phyloP scores from a whole-genome alignment of 441 rosid species.

The Corymbia citriodora region DNA sequence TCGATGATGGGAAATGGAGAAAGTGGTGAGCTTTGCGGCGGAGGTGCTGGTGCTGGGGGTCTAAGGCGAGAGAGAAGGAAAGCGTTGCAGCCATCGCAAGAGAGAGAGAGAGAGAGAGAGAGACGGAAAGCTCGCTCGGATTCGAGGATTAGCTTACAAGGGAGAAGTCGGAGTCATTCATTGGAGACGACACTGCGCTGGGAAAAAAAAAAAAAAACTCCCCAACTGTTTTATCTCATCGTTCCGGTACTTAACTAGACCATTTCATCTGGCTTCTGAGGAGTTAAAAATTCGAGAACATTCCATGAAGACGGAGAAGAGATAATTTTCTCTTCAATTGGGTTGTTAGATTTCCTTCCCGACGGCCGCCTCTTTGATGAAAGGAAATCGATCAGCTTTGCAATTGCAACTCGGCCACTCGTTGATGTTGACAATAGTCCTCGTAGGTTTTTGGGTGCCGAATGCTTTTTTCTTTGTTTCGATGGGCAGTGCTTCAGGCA shows the following conservation, averaged over 20 bases:
- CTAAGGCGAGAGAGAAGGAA: conserved; percentile 36
- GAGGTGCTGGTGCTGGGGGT: conserved; percentile 20
- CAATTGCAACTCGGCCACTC: too few relatives aligned
- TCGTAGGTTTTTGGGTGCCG: background rate
- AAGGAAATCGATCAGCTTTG: too few relatives aligned
- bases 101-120: background rate
- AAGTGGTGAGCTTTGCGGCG: conserved; percentile 11
- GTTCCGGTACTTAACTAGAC: too few relatives aligned
- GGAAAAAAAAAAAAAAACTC: background rate
- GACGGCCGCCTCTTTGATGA: too few relatives aligned
- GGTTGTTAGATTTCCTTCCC: too few relatives aligned
- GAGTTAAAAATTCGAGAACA: too few relatives aligned
- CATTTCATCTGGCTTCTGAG: too few relatives aligned
- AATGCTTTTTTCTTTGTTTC: background rate
- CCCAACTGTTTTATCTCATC: background rate
- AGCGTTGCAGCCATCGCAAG: conserved; percentile 20
- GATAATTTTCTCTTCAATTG: too few relatives aligned
- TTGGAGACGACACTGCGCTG: background rate
- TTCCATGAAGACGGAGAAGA: too few relatives aligned
- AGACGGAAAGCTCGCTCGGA: background rate
- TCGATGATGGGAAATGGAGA: background rate
- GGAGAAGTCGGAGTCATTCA: background rate
- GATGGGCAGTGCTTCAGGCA: background rate
- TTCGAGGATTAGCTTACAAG: background rate
- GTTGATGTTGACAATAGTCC: background rate